phyloP scores from a whole-genome alignment of 768 basidiomycete species.

The Leccinum obscurum region DNA sequence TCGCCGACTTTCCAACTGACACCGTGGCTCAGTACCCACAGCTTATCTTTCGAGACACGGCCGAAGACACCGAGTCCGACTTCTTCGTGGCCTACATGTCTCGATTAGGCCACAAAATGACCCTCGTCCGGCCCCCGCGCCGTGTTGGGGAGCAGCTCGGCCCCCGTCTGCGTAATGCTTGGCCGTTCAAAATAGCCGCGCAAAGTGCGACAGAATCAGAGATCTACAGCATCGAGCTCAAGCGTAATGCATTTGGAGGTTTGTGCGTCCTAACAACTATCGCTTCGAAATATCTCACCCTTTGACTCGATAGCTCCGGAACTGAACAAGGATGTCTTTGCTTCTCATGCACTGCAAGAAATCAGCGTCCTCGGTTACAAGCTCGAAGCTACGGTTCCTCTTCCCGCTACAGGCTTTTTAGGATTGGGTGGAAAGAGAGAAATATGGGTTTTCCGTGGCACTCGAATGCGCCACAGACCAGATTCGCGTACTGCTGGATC shows the following conservation, averaged over 20 bases:
- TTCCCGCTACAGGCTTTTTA: slow-evolving; percentile 43
- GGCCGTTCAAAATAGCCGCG: slow-evolving; percentile 42
- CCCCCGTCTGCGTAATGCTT: slow-evolving; percentile 39
- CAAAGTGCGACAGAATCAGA: slow-evolving; percentile 50
- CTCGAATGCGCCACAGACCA: slow-evolving; percentile 27
- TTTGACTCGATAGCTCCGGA: slow-evolving; percentile 34
- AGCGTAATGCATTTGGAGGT: slow-evolving; percentile 40
- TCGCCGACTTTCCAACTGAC: slow-evolving; percentile 11
- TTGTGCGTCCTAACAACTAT: not conserved
- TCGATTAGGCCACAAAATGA: slow-evolving; percentile 55
- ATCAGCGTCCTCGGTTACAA: slow-evolving; percentile 57
- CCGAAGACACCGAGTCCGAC: slow-evolving; percentile 46
- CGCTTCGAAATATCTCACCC: slow-evolving; percentile 2
- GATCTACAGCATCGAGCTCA: slow-evolving; percentile 57
- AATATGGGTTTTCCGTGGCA: slow-evolving; percentile 63
- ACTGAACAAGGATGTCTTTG: slow-evolving; percentile 54
- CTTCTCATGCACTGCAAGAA: slow-evolving; percentile 62
- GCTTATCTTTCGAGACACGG: slow-evolving; percentile 61
- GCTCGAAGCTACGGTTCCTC: slow-evolving; percentile 66
- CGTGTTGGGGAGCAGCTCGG: slow-evolving; percentile 40
- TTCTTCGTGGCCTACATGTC: slow-evolving; percentile 72
- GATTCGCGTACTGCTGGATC: slow-evolving; percentile 29
- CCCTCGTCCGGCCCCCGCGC: slow-evolving; percentile 42
- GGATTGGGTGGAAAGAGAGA: slow-evolving; percentile 50
- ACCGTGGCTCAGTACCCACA: slow-evolving; percentile 49